Evolutionary conservation across 2,329 filamentous ascomycete genomes (phyloP).

Genomic region (Fusarium buxicola): DNA sequence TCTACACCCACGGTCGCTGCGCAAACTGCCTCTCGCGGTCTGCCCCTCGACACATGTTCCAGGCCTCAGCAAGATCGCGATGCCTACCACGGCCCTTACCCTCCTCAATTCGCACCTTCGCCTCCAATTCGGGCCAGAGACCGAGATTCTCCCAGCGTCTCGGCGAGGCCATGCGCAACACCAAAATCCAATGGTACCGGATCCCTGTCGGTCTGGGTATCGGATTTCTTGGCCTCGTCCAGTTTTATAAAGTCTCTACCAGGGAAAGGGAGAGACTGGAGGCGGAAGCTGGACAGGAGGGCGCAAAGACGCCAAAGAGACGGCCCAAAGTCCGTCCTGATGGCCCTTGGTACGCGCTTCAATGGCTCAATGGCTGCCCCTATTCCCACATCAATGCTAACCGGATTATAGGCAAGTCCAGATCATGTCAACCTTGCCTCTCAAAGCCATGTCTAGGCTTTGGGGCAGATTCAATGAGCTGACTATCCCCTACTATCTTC

Average conservation of each 20-base stretch:
- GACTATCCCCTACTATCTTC: constrained; percentile 86
- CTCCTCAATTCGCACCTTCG: constrained; percentile 47
- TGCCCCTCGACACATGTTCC: constrained; percentile 40
- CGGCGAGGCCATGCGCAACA: constrained; percentile 61
- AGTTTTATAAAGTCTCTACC: constrained; percentile 80
- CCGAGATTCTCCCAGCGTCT: constrained; percentile 65
- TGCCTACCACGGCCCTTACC: constrained; percentile 41
- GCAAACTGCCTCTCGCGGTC: constrained; percentile 41
- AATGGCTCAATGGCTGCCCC: constrained; percentile 13
- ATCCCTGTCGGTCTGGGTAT: constrained; percentile 90
- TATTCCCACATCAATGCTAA: constrained; percentile 33
- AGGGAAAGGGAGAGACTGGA: constrained; percentile 64
- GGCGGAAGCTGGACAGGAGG: constrained; percentile 57
- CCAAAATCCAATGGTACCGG: constrained; percentile 84
- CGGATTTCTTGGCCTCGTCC: constrained; percentile 83
- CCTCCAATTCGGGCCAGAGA: constrained; percentile 56
- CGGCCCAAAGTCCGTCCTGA: constrained; percentile 77
- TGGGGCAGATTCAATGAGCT: constrained; percentile 95
- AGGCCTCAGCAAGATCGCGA: constrained; percentile 42
- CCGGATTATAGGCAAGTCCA: constrained; percentile 76
- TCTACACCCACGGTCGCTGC: constrained; percentile 46
- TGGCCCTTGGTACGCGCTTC: constrained; percentile 76
- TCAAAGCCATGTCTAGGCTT: constrained; percentile 88
- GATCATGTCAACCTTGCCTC: constrained; percentile 90
- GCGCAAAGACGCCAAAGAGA: constrained; percentile 60